Conservation (phyloP, 2,329 filamentous ascomycete species). For the Epichloe festucae region DNA sequence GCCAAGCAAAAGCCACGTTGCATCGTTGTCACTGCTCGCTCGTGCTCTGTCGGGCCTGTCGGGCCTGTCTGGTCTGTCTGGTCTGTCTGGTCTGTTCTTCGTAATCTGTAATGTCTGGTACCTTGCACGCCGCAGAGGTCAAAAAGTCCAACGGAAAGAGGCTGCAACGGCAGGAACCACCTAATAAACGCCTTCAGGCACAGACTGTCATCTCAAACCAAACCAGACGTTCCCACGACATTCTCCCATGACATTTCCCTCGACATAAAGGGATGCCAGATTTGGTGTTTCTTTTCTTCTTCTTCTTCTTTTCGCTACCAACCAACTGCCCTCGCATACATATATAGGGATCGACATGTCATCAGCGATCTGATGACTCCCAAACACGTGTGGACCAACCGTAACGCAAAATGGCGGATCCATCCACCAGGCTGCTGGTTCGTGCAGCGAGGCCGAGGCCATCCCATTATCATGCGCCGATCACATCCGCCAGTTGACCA, state of each 20-base stretch:
- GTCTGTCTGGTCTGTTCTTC: not conserved
- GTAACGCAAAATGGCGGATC: no score
- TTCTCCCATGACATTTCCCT: not conserved
- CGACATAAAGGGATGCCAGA: not conserved
- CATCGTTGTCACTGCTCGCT: no score
- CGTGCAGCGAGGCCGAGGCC: not conserved
- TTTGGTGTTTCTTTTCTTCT: not conserved
- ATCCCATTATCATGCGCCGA: not conserved
- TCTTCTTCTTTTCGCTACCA: not conserved
- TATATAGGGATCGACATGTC: not conserved
- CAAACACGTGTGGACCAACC: no score
- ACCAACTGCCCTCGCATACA: not conserved
- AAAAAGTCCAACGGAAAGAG: not conserved
- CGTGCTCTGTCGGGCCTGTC: no score
- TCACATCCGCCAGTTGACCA: not conserved
- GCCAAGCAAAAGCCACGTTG: not conserved
- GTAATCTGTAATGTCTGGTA: not conserved
- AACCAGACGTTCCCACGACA: not conserved
- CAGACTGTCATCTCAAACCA: not conserved
- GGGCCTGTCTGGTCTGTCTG: no score
- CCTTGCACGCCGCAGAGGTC: not conserved
- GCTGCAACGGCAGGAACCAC: not conserved
- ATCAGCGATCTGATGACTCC: not conserved
- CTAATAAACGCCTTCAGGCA: not conserved
- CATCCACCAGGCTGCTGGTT: not conserved